Conservation (phyloP, 75 land plant species). For the Selaginella tamariscina region DNA sequence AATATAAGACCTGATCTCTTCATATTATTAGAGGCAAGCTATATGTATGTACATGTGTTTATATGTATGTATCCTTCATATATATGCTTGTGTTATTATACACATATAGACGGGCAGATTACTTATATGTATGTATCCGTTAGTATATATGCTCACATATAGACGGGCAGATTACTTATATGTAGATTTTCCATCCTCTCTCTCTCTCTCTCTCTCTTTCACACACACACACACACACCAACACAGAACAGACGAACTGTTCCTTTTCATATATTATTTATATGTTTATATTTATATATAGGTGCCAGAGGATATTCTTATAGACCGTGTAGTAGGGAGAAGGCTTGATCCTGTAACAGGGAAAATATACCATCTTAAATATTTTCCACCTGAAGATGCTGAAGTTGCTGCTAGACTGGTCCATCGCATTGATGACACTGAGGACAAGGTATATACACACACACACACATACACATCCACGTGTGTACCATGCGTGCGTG, state of each 20-base stretch:
- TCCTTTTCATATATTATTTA: not conserved
- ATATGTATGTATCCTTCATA: not conserved
- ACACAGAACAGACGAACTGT: too few species aligned
- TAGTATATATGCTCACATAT: too few species aligned
- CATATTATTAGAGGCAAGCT: slow-evolving; percentile 51
- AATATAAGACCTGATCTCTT: slow-evolving; percentile 55
- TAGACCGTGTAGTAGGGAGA: slow-evolving; percentile 78
- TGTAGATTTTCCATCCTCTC: too few species aligned
- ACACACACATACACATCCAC: too few species aligned
- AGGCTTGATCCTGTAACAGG: slow-evolving; percentile 83
- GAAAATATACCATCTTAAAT: slow-evolving; percentile 70
- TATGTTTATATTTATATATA: slow-evolving; percentile 18
- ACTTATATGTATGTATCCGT: too few species aligned
- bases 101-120: too few species aligned
- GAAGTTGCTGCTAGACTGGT: slow-evolving; percentile 68
- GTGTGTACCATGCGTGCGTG: too few species aligned
- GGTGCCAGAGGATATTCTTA: slow-evolving; percentile 86
- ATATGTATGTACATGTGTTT: slow-evolving; percentile 26
- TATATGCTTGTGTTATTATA: too few species aligned
- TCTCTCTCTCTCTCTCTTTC: too few species aligned
- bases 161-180: too few species aligned
- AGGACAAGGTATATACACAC: slow-evolving; percentile 59
- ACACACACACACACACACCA: too few species aligned
- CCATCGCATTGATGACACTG: slow-evolving; percentile 78
- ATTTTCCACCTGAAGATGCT: slow-evolving; percentile 67